A percentile compares a stretch with the other conserved stretches of the same genome.
These are phyloP conservation scores for Globisporangium uncinulatum DNA, from an alignment of 352 stramenopile genomes.

Conservation along the genomic window DNA sequence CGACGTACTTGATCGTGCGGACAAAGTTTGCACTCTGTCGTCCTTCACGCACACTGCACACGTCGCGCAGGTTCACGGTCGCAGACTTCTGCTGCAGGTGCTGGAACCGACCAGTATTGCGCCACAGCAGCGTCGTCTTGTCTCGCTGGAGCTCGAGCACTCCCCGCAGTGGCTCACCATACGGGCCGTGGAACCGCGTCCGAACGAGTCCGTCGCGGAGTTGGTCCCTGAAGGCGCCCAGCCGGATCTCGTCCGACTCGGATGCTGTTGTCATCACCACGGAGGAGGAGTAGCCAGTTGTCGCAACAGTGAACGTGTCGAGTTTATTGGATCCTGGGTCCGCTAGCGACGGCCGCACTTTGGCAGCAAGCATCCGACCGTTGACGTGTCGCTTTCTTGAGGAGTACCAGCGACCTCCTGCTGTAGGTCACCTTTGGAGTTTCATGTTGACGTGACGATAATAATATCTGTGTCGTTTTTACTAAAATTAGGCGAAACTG, in stretches of 20 bases:
- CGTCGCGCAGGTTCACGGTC: conserved; percentile 36
- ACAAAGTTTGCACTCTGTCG: conserved; percentile 78
- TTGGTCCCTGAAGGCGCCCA: conserved; percentile 47
- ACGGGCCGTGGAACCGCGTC: conserved; percentile 39
- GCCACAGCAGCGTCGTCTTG: conserved; percentile 61
- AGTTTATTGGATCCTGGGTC: too few species aligned
- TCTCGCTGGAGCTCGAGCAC: conserved; percentile 58
- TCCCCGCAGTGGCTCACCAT: conserved; percentile 42
- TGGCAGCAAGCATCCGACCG: too few species aligned
- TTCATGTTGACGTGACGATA: too few species aligned
- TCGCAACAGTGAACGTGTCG: too few species aligned
- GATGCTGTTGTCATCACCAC: too few species aligned
- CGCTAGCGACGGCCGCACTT: too few species aligned
- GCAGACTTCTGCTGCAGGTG: conserved; percentile 22
- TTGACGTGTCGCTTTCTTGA: too few species aligned
- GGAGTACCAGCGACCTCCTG: too few species aligned
- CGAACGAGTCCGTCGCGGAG: conserved; percentile 52
- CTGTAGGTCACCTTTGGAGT: too few species aligned
- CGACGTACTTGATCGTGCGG: conserved; percentile 78
- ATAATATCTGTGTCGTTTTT: too few species aligned
- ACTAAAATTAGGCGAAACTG: too few species aligned
- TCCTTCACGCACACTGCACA: conserved; percentile 53
- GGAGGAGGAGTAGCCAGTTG: too few species aligned
- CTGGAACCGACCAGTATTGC: conserved; percentile 27
- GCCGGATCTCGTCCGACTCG: conserved; percentile 18